Evolutionary conservation across 139 green algal genomes (phyloP), one percentile per base, ranked within the genome.

Genomic region (Monoraphidium neglectum): DNA sequence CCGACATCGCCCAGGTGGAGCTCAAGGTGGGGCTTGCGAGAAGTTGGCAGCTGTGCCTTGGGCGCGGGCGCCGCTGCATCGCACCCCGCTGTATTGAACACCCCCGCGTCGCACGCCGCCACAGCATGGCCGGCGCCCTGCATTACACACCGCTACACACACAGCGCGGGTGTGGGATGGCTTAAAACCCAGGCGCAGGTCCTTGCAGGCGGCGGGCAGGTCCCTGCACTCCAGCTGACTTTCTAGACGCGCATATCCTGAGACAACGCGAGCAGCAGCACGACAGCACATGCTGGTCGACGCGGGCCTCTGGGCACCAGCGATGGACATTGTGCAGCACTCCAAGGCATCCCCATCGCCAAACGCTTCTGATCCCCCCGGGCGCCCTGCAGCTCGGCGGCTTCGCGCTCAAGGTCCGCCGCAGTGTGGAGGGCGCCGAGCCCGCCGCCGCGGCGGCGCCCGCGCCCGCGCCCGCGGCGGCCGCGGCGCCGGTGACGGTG

Each of bases 1-100:
- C 93, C 12, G 90, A 94, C 32, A 90, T 97, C 63, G 91, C 90
- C 10, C 87, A 97, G 78, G 65, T 97, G 63, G 74, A 94, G n/a
- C 76, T 97, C 4, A 85, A 96, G 88, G 87, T 94, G 60, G 24
- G 46, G n/a, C n/a, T n/a, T 30, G 32, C 28, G 8, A 32, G 46
- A 28, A 72, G 28, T 54, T 46, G 28, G 28, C 60, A 36, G 18
- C 23, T 77, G 5, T 43, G 10, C 21, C 36, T 57, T 64, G 13
- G 28, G 24, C 38, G 38, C 3, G 21, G 5, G 38, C 74, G 28
- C 4, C 10, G 24, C 36, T 56, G 10, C 8, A 69, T 30, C 13
- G 8, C 24, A 0, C 3, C 47, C 8, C n/a, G 2, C 0, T 2
- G 24, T 30, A 43, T 18, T 4, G 4, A 2, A 18, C 12, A 26